These are phyloP conservation scores for Rhododendron molle DNA, from an alignment of 148 eudicot genomes.

Conservation along the genomic window DNA sequence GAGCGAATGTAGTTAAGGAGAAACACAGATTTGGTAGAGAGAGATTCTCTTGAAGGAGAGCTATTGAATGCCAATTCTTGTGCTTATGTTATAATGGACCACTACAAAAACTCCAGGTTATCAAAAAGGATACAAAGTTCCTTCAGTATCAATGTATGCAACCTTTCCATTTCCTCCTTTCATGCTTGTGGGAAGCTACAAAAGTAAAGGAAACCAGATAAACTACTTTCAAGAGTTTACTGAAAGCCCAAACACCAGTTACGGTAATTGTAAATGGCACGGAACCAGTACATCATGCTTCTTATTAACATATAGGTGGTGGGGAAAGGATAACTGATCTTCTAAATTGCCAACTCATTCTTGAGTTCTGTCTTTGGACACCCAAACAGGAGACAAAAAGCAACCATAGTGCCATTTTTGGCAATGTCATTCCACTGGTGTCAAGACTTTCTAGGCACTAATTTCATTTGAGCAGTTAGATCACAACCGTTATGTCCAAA, in stretches of 20 bases:
- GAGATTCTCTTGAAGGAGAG: neutral
- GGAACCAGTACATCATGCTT: neutral
- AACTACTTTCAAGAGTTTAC: neutral
- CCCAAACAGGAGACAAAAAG: neutral
- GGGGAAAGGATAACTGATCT: neutral
- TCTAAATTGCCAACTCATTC: neutral
- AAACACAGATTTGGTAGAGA: neutral
- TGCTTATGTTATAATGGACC: neutral
- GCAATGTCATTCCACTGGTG: neutral
- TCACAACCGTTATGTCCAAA: neutral
- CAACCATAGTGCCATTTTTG: neutral
- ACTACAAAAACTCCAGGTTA: neutral
- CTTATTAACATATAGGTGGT: neutral
- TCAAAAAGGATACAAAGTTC: conserved; percentile 87
- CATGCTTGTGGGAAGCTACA: conserved; percentile 90
- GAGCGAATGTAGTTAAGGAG: conserved; percentile 33
- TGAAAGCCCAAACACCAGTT: neutral
- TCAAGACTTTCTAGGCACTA: neutral
- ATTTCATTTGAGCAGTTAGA: neutral
- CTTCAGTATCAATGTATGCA: conserved; percentile 95
- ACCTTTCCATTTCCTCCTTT: conserved; percentile 95
- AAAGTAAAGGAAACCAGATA: neutral
- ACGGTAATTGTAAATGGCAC: neutral
- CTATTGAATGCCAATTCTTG: neutral
- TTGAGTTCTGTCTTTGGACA: neutral